Base-by-base conservation (phyloP, 1,139 yeast genomes). In the Diutina siamensis region DNA sequence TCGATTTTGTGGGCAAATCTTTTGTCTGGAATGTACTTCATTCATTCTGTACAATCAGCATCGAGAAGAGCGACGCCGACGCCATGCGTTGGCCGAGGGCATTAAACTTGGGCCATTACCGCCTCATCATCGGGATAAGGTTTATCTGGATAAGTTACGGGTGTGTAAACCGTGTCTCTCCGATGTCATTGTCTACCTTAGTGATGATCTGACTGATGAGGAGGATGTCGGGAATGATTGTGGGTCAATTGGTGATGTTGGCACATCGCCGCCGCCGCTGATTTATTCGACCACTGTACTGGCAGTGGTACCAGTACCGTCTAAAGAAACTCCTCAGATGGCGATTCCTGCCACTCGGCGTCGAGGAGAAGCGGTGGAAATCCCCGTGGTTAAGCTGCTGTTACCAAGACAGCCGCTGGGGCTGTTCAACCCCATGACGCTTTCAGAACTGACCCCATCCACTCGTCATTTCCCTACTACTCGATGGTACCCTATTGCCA, bases 1-100 rank as follows among this genome's bases (percentile, higher is more conserved):
- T 57, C 68, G 98, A 45, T 80, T 89, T 45, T 92, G 98, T 63
- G 97, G 97, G 2, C 97, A 89, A 60, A 92, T 92, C 40, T 92
- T 88, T 57, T 92, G 98, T 61, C 74, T 86, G 31, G 73, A 75
- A n/a, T 92, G 98, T 60, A 88, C 97, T 0, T 65, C 77, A 3
- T 74, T 87, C 52, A 78, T 88, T 12, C 74, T 87, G 2, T 95
- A 94, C 38, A 78, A 76, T 38, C 79, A 78, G 55, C 86, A 87
- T 50, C 68, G 67, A 49, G 72, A 67, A 46, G 71, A 69, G 49
- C 49, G 73, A 41, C 55, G 50, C 38, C 31, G 42, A 9, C 42
- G 42, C 15, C 42, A 38, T 10, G 42, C 42, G n/a, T 3, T 25
- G 3, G 42, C 42, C n/a, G 42, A 38, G 13, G 42, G 42, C 10